Conservation (phyloP, 1,284 basidiomycete species). For the Fomitopsis schrenkii region DNA sequence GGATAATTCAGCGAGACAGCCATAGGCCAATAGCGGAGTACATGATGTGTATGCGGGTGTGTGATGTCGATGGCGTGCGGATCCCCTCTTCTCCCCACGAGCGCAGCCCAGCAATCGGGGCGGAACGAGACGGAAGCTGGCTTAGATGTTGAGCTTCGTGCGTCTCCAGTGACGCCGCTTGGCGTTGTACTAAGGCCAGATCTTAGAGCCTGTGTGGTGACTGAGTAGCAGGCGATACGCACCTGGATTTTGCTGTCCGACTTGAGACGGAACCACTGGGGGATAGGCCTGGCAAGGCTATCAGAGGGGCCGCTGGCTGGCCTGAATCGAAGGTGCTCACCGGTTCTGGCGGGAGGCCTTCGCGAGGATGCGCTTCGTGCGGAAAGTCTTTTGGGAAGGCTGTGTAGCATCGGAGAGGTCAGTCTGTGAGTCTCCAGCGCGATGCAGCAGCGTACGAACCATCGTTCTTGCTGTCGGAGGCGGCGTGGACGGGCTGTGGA, state of each 20-base stretch:
- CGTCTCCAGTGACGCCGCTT: constrained; percentile 94
- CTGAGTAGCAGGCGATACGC: constrained; percentile 24
- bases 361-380: constrained; percentile 94
- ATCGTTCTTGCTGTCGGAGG: constrained; percentile 29
- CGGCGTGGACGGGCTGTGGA: constrained; percentile 24
- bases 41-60: constrained; percentile 22
- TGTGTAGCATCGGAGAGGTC: constrained; percentile 26
- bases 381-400: constrained; percentile 99
- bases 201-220: not conserved
- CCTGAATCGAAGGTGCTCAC: constrained; percentile 40
- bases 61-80: constrained; percentile 12
- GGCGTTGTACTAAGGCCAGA: constrained; percentile 72
- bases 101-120: constrained; percentile 5
- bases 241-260: constrained; percentile 94
- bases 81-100: constrained; percentile 17
- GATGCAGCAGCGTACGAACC: constrained; percentile 19
- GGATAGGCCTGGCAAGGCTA: constrained; percentile 72
- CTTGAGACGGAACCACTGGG: constrained; percentile 98
- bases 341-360: constrained; percentile 97
- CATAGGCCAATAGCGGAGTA: constrained; percentile 25
- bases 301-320: constrained; percentile 2
- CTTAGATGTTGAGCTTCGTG: constrained; percentile 91
- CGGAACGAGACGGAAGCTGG: constrained; percentile 9
- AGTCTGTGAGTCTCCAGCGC: not conserved
- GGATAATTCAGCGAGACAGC: constrained; percentile 19